Conservation (phyloP, 2,329 filamentous ascomycete species). For the Fusarium xyrophilum region DNA sequence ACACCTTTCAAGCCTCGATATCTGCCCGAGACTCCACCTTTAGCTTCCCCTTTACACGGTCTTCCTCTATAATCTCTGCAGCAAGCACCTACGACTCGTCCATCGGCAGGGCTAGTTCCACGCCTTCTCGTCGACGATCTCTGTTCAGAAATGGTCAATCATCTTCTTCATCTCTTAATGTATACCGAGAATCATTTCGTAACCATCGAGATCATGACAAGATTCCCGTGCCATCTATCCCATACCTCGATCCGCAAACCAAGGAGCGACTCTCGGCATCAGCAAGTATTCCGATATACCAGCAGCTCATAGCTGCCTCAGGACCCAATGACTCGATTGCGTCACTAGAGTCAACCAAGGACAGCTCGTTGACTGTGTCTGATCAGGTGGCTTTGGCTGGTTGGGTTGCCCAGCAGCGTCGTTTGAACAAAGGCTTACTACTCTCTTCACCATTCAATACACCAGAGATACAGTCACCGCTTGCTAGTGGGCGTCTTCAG, state of each 20-base stretch:
- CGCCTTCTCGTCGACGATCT: neutral
- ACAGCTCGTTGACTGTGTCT: slow-evolving; percentile 1
- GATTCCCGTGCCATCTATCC: neutral
- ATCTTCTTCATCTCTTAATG: slow-evolving; percentile 9
- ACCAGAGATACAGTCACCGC: neutral
- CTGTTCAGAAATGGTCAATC: neutral
- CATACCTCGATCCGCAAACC: neutral
- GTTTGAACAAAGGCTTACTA: neutral
- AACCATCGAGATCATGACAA: neutral
- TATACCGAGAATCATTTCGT: neutral
- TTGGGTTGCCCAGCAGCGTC: slow-evolving; percentile 19
- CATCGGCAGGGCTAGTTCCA: neutral
- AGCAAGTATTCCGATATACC: neutral
- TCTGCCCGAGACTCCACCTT: slow-evolving; percentile 6
- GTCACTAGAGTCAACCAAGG: neutral
- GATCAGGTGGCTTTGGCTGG: slow-evolving; percentile 20
- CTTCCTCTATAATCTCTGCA: slow-evolving; percentile 8
- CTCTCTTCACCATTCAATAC: neutral
- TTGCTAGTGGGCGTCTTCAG: neutral
- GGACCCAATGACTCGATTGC: neutral
- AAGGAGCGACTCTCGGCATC: slow-evolving; percentile 4
- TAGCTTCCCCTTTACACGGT: slow-evolving; percentile 4
- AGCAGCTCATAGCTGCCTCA: neutral
- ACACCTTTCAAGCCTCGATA: neutral
- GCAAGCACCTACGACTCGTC: slow-evolving; percentile 16